Base-by-base conservation (phyloP, 225 moss, liverwort and hornwort genomes). In the Bryoerythrophyllum caledonicum region DNA sequence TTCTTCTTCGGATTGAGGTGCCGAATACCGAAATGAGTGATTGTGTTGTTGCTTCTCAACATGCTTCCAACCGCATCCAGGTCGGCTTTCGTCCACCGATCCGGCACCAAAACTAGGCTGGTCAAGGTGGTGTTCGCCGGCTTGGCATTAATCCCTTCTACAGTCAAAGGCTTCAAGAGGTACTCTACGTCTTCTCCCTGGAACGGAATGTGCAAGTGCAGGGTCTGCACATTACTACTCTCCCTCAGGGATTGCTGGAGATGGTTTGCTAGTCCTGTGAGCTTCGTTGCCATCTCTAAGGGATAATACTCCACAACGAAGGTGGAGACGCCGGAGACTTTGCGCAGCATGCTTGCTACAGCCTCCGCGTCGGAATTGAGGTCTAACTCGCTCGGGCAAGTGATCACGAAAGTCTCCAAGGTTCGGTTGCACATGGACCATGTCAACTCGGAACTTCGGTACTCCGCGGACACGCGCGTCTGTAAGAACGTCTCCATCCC, bases 121-220 rank as follows among this genome's bases (percentile, higher is more conserved):
- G 52, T 52, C 4, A 85, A 78, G 10, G 68, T 59, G 54, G 8
- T 64, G 43, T 76, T 72, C 14, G 55, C 51, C 43, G 64, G 52
- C 20, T 40, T 6, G 21, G 58, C 28, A 4, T 60, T 12, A 7
- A 19, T 51, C 7, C 10, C 14, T 32, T 56, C 57, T 6, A 16
- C 40, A 21, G 71, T 65, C 19, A 81, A 67, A 2, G 76, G 66
- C 1, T 23, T 25, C 0, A 78, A 28, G 24, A 81, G 48, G 10
- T 58, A 28, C 58, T 72, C 57, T 11, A 79, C 16, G 32, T 65
- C 81, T 23, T 44, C 67, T 2, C 54, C 68, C 10, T 75, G 71
- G 32, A 85, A 85, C 10, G 85, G 85, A 1, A 85, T 8, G 4
- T 67, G 81, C 59, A 85, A 72, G 19, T 85, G 72, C 20, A 85